Base-by-base conservation (phyloP, 108 stramenopile genomes). In the Cyclotella kingstonii region DNA sequence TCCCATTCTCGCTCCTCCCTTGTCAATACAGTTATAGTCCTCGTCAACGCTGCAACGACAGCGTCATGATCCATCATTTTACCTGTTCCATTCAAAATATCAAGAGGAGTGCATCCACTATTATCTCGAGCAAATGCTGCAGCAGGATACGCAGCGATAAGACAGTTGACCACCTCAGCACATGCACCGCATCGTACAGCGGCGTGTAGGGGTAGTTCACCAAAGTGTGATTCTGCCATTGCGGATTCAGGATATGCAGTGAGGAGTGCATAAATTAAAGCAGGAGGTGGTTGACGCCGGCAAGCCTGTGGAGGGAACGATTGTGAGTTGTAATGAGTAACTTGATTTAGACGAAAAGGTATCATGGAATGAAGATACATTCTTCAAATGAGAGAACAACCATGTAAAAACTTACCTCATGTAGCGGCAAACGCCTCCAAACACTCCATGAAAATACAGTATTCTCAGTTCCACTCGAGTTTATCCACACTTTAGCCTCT, bases 401-500 rank as follows among this genome's bases (percentile, higher is more conserved):
- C 15, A 36, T 36, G 25, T 29, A 12, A 0, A 29, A 38, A 63
- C 80, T 25, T 51, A 81, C 80, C 72, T 85, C 86, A 65, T 87
- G 86, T 28, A 87, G 67, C 21, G 86, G 86, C 29, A 87, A 75
- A 41, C 83, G 79, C 46, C 77, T 68, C 86, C 86, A 87, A 28
- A 78, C 51, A 36, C 52, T 53, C 73, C 73, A 78, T 1, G 47
- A 49, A 33, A 83, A 81, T 18, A 78, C 71, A 19, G 80, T 76
- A 44, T 75, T 61, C 27, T 71, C 78, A 33, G 75, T 81, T 25
- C 78, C 80, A 41, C 55, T 71, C 14, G 63, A 72, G 46, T 44
- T 61, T 14, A 85, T 79, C 84, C 84, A 85, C 17, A 65, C 70
- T 25, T 49, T 41, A 8, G 73, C 70, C 45, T 85, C 77, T 36